Base-by-base conservation (phyloP, 768 basidiomycete genomes). In the Lentinula lateritia region DNA sequence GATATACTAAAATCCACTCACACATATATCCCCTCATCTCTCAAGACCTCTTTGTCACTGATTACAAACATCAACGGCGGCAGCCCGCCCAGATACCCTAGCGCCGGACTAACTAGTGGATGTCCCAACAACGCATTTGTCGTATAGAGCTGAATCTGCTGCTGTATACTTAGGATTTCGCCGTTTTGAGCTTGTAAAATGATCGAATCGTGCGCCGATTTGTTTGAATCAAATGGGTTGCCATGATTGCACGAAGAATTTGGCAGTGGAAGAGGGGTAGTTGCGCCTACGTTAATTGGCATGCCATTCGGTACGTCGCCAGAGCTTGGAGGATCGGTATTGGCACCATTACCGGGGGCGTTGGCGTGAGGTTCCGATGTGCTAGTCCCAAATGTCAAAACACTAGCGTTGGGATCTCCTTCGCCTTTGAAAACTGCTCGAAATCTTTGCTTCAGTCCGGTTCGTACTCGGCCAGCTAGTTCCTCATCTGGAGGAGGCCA, bases 11-110 rank as follows among this genome's bases (percentile, higher is more conserved):
- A 48, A 50, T 5, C 55, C 48, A 79, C 87, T 64, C 53, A 92
- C 93, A 83, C 75, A 69, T 93, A 98, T 35, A 98, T 84, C 38
- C 93, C 86, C 72, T 98, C 96, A 69, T 98, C 96, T 58, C 95
- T 79, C 46, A 98, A 73, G 0, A 96, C 93, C 74, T 98, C 96
- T 67, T 89, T 90, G 60, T 97, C 91, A 43, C 96, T 87, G 0
- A 87, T 90, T 64, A 95, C 86, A 65, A 99, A 74, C 28, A 93
- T 74, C 50, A 98, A 69, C 12, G 97, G 97, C 1, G 93, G 93
- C 0, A 99, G 73, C 2, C 95, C 95, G 5, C 96, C 97, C 10
- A 99, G 80, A 72, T 93, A 95, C 0, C 84, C 84, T 64, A 90
- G 70, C 7, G 82, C 85, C 0, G 94, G 89, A 65, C 92, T 95